These are phyloP conservation scores for Paspalum notatum DNA, from an alignment of 176 grass and related monocot genomes.

Conservation along the genomic window DNA sequence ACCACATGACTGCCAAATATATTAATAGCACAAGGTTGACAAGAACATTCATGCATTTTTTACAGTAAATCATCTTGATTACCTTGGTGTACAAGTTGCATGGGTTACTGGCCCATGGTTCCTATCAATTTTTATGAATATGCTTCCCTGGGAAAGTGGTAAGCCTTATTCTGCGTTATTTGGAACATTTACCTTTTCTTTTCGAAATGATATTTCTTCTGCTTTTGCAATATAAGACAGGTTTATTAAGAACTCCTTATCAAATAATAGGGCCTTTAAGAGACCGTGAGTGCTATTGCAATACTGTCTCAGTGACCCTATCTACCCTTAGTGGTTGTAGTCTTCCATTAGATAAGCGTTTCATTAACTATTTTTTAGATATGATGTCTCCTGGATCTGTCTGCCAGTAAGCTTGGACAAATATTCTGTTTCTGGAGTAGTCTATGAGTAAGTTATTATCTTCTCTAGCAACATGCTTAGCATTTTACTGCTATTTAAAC, in stretches of 20 bases:
- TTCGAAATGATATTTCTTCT: not conserved
- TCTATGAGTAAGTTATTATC: constrained; percentile 19
- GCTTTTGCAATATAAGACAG: constrained; percentile 1
- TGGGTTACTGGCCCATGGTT: constrained; percentile 99
- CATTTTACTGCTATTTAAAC: constrained; percentile 43
- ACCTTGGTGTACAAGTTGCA: constrained; percentile 94
- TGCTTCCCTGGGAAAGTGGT: constrained; percentile 99
- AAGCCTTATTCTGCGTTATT: constrained; percentile 50
- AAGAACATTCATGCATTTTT: constrained; percentile 32
- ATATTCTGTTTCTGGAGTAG: constrained; percentile 21
- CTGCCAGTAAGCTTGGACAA: not conserved
- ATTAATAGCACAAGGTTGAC: constrained; percentile 29
- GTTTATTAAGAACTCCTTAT: not conserved
- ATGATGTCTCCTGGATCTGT: not conserved
- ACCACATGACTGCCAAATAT: constrained; percentile 5
- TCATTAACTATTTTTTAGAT: not conserved
- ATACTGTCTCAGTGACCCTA: constrained; percentile 2
- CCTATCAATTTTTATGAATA: constrained; percentile 99
- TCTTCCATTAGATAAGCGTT: not conserved
- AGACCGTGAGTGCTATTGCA: not conserved
- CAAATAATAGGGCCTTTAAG: not conserved
- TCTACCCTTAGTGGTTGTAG: constrained; percentile 5
- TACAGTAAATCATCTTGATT: constrained; percentile 98
- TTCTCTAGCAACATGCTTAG: constrained; percentile 33
- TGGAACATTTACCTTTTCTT: constrained; percentile 17